These are phyloP conservation scores for Talaromyces rugulosus DNA, from an alignment of 2,329 filamentous ascomycete genomes.

Conservation along the genomic window DNA sequence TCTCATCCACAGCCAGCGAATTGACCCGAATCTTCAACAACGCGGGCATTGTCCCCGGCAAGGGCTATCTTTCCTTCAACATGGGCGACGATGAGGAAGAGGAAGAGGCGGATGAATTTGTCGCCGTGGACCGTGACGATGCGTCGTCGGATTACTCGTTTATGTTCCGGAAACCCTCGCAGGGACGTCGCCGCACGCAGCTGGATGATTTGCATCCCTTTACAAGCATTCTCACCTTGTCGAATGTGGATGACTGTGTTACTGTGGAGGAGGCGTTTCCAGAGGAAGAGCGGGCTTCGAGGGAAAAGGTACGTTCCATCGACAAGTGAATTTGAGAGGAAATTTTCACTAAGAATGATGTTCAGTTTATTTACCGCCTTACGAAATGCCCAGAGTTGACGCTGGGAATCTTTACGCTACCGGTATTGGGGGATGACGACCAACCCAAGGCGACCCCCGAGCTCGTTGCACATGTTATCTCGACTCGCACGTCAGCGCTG, in stretches of 20 bases:
- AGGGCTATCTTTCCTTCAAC: slow-evolving; percentile 12
- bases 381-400: slow-evolving; percentile 70
- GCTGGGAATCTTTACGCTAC: slow-evolving; percentile 71
- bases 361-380: slow-evolving; percentile 58
- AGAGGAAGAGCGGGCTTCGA: slow-evolving; percentile 52
- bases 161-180: slow-evolving; percentile 38
- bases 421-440: slow-evolving; percentile 45
- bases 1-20: slow-evolving; percentile 11
- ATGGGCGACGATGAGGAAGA: slow-evolving; percentile 21
- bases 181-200: slow-evolving; percentile 29
- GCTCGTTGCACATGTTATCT: slow-evolving; percentile 73
- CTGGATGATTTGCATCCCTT: slow-evolving; percentile 65
- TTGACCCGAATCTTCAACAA: slow-evolving; percentile 13
- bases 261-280: slow-evolving; percentile 59
- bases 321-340: neutral
- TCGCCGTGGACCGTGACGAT: slow-evolving; percentile 40
- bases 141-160: slow-evolving; percentile 35
- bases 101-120: slow-evolving; percentile 35
- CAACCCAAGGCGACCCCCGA: slow-evolving; percentile 56
- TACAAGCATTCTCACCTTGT: slow-evolving; percentile 64
- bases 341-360: neutral
- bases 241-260: slow-evolving; percentile 51
- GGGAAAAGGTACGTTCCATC: slow-evolving; percentile 53
- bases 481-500: slow-evolving; percentile 62
- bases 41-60: slow-evolving; percentile 9